Base-by-base conservation (phyloP, 2,329 filamentous ascomycete species). In the Phialemoniopsis sp. region DNA sequence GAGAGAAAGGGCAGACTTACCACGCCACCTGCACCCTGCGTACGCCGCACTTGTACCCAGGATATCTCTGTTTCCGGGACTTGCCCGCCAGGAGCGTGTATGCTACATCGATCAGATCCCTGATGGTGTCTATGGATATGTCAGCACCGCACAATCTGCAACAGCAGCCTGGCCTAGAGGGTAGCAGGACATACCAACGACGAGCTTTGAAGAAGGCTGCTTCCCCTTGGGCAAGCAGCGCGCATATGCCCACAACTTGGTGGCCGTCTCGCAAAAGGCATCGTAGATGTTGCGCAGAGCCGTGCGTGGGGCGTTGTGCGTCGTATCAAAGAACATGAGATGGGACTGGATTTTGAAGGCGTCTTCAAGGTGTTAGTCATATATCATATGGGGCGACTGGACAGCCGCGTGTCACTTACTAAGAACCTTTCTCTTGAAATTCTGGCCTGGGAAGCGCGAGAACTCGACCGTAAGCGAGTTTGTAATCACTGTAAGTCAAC, bases 311-410 rank as follows among this genome's bases (percentile, higher is more conserved):
- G 80, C 77, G 64, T 97, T 97, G 67, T 91, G 82, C 4, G 72
- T 63, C 5, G 86, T 87, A 58, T 94, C 89, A 51, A 87, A 83
- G 58, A 89, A 86, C 81, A 94, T 90, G 36, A 80, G 70, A 51
- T 93, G 86, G 37, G 89, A 82, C 57, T 95, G 88, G 38, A 93
- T 80, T 58, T 89, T 90, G 68, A 97, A 89, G 4, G 80, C 66
- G 51, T 73, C 74, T 79, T 37, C 28, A 35, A 8, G 26, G 35
- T 5, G 6, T n/a, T n/a, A 13, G 30, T 8, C 7, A 13, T 6
- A 16, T 31, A 16, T 5, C 17, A 18, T 34, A 29, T 12, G 14
- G n/a, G 10, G 6, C 14, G 12, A 7, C 15, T 10, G 14, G 19
- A 13, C 32, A 13, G 16, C 4, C 16, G 6, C 2, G 6, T 19